Base-by-base conservation (phyloP, 176 grass and related monocot genomes). In the Carex cristatella region DNA sequence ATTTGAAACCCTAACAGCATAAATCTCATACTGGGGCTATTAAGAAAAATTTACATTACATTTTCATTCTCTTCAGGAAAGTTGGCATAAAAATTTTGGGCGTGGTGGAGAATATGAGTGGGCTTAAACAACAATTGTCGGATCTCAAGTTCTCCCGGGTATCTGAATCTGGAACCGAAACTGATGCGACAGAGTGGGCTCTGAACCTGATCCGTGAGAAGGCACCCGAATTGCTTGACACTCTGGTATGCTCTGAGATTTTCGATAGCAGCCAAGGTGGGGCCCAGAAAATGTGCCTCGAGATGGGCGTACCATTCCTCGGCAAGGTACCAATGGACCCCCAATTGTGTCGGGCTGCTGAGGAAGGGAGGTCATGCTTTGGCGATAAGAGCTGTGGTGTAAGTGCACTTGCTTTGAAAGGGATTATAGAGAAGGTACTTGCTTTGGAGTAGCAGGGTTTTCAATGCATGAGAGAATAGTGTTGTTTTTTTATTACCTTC, bases 301-400 rank as follows among this genome's bases (percentile, higher is more conserved):
- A 98, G 76, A 92, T 95, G 93, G 91, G 84, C 7, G 93, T 95
- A 1, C 93, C 91, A 80, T 98, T 98, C 65, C 91, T 98, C 0
- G 95, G 95, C 12, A 95, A 94, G 90, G 95, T 98, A 53, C 95
- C 95, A 4, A 83, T 98, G 91, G 95, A 98, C 83, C 93, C 95
- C 0, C 86, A 95, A 37, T 89, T 98, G 46, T 95, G 95, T 85
- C 88, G 91, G 54, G 95, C 95, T 2, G 93, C 95, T 0, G 95
- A 98, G 88, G 95, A 98, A 95, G 95, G 95, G 69, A 87, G 91
- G 57, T 98, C 95, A 1, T 95, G 93, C 89, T 98, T 98, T 44
- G 65, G n/a, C 1, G 95, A 95, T 78, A 86, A 89, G 81, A 95
- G 88, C 83, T 98, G 95, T 59, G 77, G 79, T 30, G 88, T 78